These are phyloP conservation scores for Auricularia auricula-judae DNA, from an alignment of 768 basidiomycete species.

Conservation along the genomic window DNA sequence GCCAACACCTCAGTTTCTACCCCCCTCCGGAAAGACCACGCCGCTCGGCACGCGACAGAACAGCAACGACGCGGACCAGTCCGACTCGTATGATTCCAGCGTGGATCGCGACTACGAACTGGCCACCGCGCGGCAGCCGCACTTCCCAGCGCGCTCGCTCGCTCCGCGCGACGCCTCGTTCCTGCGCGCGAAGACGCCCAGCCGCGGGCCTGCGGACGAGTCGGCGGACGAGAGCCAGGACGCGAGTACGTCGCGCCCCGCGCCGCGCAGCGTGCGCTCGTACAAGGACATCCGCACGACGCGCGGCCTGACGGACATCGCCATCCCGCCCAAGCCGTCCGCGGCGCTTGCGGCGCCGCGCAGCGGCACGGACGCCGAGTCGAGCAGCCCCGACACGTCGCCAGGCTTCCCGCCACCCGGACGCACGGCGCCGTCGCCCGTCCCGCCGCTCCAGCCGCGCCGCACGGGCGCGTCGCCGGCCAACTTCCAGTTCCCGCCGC, in stretches of 20 bases:
- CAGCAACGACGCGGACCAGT: neutral
- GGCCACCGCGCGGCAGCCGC: neutral
- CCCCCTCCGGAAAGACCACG: conserved; percentile 10
- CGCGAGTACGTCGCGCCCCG: neutral
- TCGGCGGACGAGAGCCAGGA: neutral
- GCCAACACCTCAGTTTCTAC: conserved; percentile 4
- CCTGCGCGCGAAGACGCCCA: neutral
- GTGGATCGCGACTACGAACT: neutral
- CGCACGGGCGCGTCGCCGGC: conserved; percentile 15
- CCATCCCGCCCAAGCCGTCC: conserved; percentile 23
- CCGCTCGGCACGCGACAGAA: conserved; percentile 23
- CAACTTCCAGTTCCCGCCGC: conserved; percentile 28
- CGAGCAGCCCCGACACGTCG: neutral
- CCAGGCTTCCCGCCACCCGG: neutral
- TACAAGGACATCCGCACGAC: conserved; percentile 18
- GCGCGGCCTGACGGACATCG: conserved; percentile 27
- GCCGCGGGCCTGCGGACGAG: neutral
- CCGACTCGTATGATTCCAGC: neutral
- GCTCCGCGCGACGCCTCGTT: neutral
- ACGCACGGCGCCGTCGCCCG: neutral
- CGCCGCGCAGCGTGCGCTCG: neutral
- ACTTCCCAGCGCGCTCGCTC: neutral
- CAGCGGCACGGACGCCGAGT: neutral
- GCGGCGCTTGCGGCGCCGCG: conserved; percentile 16
- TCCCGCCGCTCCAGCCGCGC: conserved; percentile 8